Percentiles rank a stretch among this genome's conserved stretches.
Evolutionary conservation across 176 grass and related monocot genomes (phyloP).

Genomic region (Triticum dicoccoides): DNA sequence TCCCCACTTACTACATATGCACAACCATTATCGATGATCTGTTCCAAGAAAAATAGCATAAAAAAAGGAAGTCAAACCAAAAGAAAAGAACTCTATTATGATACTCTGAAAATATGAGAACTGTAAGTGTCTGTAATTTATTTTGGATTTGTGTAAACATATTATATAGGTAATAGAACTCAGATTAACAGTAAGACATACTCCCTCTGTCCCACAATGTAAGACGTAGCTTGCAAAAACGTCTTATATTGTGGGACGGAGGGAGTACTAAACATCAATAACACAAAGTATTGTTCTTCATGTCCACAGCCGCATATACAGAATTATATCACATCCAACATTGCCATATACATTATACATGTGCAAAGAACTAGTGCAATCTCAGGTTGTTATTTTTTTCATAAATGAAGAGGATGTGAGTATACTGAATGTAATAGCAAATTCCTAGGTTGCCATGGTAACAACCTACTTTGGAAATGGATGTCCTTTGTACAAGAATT

Average conservation of each 20-base stretch:
- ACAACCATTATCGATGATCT: slow-evolving; percentile 82
- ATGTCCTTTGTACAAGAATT: not conserved
- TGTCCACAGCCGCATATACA: not conserved
- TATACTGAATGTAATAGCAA: not conserved
- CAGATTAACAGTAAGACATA: not conserved
- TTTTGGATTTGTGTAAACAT: not conserved
- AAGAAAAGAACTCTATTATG: not conserved
- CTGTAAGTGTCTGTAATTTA: not conserved
- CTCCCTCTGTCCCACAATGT: no score
- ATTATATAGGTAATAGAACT: not conserved
- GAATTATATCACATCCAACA: not conserved
- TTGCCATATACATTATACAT: not conserved
- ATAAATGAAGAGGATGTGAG: not conserved
- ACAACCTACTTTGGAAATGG: not conserved
- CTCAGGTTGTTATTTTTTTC: not conserved
- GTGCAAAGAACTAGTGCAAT: not conserved
- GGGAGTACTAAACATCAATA: not conserved
- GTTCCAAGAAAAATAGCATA: slow-evolving; percentile 27
- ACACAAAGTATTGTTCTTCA: not conserved
- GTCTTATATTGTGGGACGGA: no score
- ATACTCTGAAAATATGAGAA: slow-evolving; percentile 8
- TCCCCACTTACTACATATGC: slow-evolving; percentile 82
- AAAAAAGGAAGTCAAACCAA: slow-evolving; percentile 16
- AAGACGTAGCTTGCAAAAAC: no score
- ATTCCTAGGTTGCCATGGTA: not conserved